Evolutionary conservation across 495 filamentous ascomycete genomes (phyloP).

Genomic region (Thozetella sp.): DNA sequence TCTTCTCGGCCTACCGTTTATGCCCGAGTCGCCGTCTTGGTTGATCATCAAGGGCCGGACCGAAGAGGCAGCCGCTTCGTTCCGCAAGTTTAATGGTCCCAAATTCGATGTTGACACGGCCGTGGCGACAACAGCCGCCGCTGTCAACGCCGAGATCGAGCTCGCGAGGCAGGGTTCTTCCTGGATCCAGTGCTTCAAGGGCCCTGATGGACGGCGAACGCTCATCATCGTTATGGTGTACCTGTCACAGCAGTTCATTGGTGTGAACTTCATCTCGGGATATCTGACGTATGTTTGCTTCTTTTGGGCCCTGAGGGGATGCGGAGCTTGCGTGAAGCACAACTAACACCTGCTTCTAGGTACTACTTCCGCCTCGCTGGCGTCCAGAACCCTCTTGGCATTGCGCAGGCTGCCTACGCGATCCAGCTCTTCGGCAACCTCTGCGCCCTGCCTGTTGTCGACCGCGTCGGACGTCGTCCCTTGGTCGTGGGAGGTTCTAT

Average conservation of each 20-base stretch:
- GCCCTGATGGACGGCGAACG: not conserved
- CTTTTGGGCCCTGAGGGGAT: too few species aligned
- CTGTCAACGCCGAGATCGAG: not conserved
- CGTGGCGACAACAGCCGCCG: not conserved
- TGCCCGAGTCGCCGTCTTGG: not conserved
- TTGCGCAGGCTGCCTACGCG: not conserved
- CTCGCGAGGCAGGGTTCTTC: not conserved
- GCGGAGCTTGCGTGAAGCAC: too few species aligned
- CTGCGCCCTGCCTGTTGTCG: not conserved
- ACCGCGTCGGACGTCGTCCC: not conserved
- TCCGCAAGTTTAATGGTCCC: not conserved
- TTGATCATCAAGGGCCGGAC: not conserved
- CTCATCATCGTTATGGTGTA: not conserved
- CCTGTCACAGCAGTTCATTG: not conserved
- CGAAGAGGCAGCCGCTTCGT: not conserved
- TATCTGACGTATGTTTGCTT: slow-evolving; percentile 1
- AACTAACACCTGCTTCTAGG: too few species aligned
- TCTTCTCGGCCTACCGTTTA: not conserved
- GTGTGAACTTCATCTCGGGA: not conserved
- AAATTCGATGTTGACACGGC: not conserved
- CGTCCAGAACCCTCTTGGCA: not conserved
- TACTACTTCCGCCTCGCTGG: not conserved
- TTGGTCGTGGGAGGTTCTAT: not conserved
- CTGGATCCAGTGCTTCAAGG: not conserved
- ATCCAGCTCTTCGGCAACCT: not conserved